Conservation (phyloP, 148 eudicot species). For the Chenopodium berlandieri region DNA sequence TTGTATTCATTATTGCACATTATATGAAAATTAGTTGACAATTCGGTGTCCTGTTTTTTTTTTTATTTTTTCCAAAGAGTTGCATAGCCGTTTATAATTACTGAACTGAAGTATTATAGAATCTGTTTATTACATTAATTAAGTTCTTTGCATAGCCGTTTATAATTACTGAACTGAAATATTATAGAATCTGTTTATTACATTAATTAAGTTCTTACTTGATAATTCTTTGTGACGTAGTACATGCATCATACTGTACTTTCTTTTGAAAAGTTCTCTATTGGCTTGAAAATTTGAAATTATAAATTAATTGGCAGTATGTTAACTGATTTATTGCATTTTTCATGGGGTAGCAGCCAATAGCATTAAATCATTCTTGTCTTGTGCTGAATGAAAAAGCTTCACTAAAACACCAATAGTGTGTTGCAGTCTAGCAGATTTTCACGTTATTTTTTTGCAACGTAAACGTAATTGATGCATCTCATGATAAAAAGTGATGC, state of each 20-base stretch:
- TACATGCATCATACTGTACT: not conserved
- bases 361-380: conserved; percentile 14
- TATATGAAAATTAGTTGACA: not conserved
- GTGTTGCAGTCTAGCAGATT: conserved; percentile 16
- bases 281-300: conserved; percentile 1
- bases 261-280: not conserved
- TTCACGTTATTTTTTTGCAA: not conserved
- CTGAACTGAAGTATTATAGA: not conserved
- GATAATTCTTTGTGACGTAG: not conserved
- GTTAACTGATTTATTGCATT: conserved; percentile 7
- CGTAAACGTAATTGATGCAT: conserved; percentile 1
- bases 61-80: not conserved
- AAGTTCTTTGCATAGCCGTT: not conserved
- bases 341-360: conserved; percentile 18
- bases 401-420: conserved; percentile 18
- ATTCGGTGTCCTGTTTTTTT: not conserved
- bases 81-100: not conserved
- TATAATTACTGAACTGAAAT: not conserved
- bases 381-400: conserved; percentile 5
- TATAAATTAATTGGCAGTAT: conserved; percentile 15
- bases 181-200: not conserved
- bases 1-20: not conserved
- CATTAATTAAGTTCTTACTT: conserved; percentile 7
- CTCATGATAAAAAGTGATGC: conserved; percentile 16
- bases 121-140: not conserved